These are phyloP conservation scores for Suillus bovinus DNA, from an alignment of 768 basidiomycete species.

Conservation along the genomic window DNA sequence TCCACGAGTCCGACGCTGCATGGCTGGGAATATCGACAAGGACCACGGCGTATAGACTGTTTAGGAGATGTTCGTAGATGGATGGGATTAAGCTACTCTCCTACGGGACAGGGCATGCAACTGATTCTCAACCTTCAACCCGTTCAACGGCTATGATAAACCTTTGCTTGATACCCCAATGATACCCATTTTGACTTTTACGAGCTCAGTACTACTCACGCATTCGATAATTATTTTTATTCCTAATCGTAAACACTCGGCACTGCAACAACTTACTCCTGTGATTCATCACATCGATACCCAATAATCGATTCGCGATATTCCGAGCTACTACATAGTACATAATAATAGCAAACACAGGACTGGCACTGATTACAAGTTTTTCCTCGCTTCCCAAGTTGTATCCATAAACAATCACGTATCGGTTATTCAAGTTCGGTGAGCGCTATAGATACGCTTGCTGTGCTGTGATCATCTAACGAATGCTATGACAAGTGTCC, in stretches of 20 bases:
- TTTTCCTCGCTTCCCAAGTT: not conserved
- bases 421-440: not conserved
- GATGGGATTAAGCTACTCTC: constrained; percentile 2
- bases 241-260: not conserved
- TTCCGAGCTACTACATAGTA: too few species aligned
- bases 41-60: constrained; percentile 51
- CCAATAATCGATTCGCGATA: not conserved
- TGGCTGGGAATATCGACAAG: constrained; percentile 38
- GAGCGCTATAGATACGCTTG: not conserved
- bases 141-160: not conserved
- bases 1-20: constrained; percentile 40
- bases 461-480: not conserved
- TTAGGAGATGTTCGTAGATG: constrained; percentile 36
- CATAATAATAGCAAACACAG: too few species aligned
- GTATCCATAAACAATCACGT: not conserved
- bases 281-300: too few species aligned
- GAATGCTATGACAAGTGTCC: too few species aligned
- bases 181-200: not conserved
- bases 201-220: not conserved
- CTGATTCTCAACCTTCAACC: not conserved
- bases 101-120: constrained; percentile 5
- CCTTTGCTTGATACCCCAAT: not conserved
- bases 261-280: not conserved
- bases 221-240: not conserved
- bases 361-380: not conserved